These are phyloP conservation scores for Wickerhamomyces bovis DNA, from an alignment of 805 yeast genomes.

Conservation along the genomic window DNA sequence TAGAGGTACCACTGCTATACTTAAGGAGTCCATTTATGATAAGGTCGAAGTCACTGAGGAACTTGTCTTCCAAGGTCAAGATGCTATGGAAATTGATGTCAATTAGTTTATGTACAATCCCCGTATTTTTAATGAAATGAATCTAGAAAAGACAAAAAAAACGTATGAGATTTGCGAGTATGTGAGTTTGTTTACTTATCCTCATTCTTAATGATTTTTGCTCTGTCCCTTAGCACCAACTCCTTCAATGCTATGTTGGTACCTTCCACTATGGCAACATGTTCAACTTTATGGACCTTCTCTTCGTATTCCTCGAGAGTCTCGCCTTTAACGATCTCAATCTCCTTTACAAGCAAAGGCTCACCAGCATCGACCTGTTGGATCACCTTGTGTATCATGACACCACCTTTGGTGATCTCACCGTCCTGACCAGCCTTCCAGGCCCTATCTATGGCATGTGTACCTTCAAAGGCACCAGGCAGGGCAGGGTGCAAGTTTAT, in stretches of 20 bases:
- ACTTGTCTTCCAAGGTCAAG: slow-evolving; percentile 35
- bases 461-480: slow-evolving; percentile 96
- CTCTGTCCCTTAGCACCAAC: slow-evolving; percentile 6
- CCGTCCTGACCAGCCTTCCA: slow-evolving; percentile 94
- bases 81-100: slow-evolving; percentile 48
- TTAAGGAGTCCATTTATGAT: slow-evolving; percentile 60
- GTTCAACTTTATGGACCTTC: slow-evolving; percentile 81
- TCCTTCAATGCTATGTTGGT: slow-evolving; percentile 52
- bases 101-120: slow-evolving; percentile 1
- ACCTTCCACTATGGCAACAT: slow-evolving; percentile 90
- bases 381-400: slow-evolving; percentile 96
- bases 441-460: slow-evolving; percentile 93
- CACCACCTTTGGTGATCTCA: slow-evolving; percentile 70
- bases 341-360: slow-evolving; percentile 77
- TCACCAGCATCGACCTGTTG: slow-evolving; percentile 93
- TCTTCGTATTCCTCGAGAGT: slow-evolving; percentile 71
- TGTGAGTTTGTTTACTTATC: background rate
- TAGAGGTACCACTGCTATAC: slow-evolving; percentile 90
- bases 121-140: background rate
- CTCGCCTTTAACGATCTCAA: slow-evolving; percentile 68
- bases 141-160: background rate
- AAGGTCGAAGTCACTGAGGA: slow-evolving; percentile 67
- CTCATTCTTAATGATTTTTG: background rate
- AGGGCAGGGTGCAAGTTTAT: slow-evolving; percentile 95
- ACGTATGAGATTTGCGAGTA: slow-evolving; percentile 4